Evolutionary conservation across 192 early-diverging fungal species (phyloP).

Genomic region (Coemansia sp.): DNA sequence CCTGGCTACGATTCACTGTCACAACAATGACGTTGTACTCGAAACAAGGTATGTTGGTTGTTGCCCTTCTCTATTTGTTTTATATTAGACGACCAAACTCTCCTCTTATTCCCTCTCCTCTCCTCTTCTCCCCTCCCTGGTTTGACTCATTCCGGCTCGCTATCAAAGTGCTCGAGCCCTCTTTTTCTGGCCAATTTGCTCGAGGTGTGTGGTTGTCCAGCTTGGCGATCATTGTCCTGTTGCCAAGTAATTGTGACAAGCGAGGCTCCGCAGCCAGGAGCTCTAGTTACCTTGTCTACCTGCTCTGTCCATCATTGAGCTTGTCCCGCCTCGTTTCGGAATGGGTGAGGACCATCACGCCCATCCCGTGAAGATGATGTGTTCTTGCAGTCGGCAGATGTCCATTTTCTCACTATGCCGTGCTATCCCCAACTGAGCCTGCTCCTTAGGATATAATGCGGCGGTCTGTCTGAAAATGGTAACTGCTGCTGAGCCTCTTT

Average conservation of each 20-base stretch:
- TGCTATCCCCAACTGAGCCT: background rate
- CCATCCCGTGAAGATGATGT: background rate
- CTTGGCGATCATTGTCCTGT: conserved; percentile 7
- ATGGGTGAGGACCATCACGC: background rate
- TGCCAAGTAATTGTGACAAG: background rate
- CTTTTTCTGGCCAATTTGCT: background rate
- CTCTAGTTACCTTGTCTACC: background rate
- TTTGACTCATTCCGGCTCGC: background rate
- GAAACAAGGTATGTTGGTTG: conserved; percentile 36
- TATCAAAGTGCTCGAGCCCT: background rate
- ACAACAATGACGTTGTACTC: conserved; percentile 41
- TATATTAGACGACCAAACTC: background rate
- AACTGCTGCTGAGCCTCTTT: conserved; percentile 12
- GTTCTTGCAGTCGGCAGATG: background rate
- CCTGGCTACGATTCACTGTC: conserved; percentile 7
- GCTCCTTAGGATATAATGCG: background rate
- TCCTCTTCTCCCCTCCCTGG: background rate
- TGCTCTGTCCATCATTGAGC: background rate
- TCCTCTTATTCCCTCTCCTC: background rate
- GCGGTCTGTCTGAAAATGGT: background rate
- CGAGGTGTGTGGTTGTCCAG: background rate
- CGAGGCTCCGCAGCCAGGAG: conserved; percentile 9
- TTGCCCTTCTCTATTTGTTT: background rate
- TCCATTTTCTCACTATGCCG: background rate
- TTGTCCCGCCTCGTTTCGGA: background rate